Percentiles rank a stretch among this genome's conserved stretches.
Conservation (phyloP, 2,329 filamentous ascomycete genomes). For the Diaporthe australafricana region DNA sequence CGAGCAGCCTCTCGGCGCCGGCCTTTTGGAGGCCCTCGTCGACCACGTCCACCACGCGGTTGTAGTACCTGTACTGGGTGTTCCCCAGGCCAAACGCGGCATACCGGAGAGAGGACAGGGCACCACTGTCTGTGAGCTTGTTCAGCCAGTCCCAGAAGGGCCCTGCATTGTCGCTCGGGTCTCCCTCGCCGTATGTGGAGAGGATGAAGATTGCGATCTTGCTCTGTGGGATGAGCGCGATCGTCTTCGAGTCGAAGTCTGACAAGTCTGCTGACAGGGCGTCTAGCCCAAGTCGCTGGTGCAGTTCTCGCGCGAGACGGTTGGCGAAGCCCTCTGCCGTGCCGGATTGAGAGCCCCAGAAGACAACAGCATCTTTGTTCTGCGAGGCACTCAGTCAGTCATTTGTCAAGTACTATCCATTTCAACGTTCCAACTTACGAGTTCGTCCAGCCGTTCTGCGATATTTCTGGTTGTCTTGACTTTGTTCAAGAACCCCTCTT, state of each 20-base stretch:
- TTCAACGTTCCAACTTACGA: not conserved
- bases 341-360: conserved; percentile 62
- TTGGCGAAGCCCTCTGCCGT: conserved; percentile 57
- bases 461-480: conserved; percentile 35
- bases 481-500: conserved; percentile 24
- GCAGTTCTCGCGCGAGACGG: conserved; percentile 52
- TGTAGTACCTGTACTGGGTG: conserved; percentile 53
- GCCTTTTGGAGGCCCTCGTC: conserved; percentile 40
- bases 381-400: not conserved
- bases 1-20: conserved; percentile 45
- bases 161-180: conserved; percentile 52
- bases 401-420: accelerated
- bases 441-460: conserved; percentile 44
- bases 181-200: conserved; percentile 54
- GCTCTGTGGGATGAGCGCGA: conserved; percentile 43
- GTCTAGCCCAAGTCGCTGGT: conserved; percentile 52
- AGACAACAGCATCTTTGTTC: conserved; percentile 48
- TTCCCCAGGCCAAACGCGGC: conserved; percentile 52
- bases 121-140: conserved; percentile 7
- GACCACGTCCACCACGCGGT: conserved; percentile 48
- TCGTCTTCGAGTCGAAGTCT: conserved; percentile 57
- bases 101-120: conserved; percentile 11
- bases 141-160: conserved; percentile 46
- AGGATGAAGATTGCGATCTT: conserved; percentile 51
- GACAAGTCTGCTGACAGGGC: conserved; percentile 56